Evolutionary conservation across 1,284 basidiomycete genomes (phyloP).

Genomic region (Moesziomyces globuligerus): DNA sequence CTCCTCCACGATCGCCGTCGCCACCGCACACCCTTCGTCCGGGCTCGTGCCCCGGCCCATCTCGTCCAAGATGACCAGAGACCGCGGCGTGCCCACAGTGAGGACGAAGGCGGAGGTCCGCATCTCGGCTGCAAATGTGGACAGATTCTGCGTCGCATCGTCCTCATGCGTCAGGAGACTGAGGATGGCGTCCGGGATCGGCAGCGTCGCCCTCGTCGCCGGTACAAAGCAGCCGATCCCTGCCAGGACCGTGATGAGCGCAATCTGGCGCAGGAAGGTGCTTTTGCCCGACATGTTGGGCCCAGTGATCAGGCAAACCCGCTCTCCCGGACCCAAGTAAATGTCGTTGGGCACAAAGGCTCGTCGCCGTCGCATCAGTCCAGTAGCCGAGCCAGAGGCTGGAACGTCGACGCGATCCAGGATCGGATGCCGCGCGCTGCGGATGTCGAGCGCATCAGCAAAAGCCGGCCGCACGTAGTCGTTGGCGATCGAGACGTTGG

Average conservation of each 20-base stretch:
- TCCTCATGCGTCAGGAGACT: slow-evolving; percentile 91
- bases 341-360: slow-evolving; percentile 42
- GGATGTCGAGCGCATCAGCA: slow-evolving; percentile 59
- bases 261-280: slow-evolving; percentile 88
- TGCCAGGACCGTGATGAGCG: slow-evolving; percentile 83
- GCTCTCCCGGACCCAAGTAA: slow-evolving; percentile 36
- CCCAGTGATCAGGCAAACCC: slow-evolving; percentile 61
- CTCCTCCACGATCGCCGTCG: slow-evolving; percentile 89
- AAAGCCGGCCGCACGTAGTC: slow-evolving; percentile 50
- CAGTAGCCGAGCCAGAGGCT: not conserved
- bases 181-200: slow-evolving; percentile 82
- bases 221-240: slow-evolving; percentile 78
- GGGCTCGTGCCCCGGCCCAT: slow-evolving; percentile 87
- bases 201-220: slow-evolving; percentile 62
- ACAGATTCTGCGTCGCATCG: slow-evolving; percentile 69
- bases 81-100: slow-evolving; percentile 70
- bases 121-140: slow-evolving; percentile 56
- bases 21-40: slow-evolving; percentile 85
- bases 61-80: slow-evolving; percentile 88
- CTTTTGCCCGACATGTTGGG: slow-evolving; percentile 81
- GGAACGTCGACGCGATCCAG: slow-evolving; percentile 78
- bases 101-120: slow-evolving; percentile 70
- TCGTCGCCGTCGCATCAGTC: slow-evolving; percentile 11
- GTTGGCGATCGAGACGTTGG: slow-evolving; percentile 28
- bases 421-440: slow-evolving; percentile 70